These are phyloP conservation scores for Xerocomus potaroensis DNA, from an alignment of 768 basidiomycete species.

Conservation along the genomic window DNA sequence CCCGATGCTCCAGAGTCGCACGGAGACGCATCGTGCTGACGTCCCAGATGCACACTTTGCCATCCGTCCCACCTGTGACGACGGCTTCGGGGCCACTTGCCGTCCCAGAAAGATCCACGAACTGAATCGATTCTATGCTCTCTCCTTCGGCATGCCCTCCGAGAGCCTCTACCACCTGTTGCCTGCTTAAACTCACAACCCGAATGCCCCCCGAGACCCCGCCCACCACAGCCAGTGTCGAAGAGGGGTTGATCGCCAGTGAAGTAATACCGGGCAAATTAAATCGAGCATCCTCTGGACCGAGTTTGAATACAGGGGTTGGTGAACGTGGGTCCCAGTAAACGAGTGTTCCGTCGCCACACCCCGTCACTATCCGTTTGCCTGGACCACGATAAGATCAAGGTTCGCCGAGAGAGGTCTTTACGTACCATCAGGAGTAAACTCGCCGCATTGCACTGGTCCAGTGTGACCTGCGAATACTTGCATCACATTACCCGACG, in stretches of 20 bases:
- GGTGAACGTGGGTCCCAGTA: constrained; percentile 89
- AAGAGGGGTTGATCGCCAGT: constrained; percentile 78
- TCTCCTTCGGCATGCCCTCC: constrained; percentile 84
- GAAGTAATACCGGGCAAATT: constrained; percentile 81
- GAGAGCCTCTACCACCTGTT: constrained; percentile 72
- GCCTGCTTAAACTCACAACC: constrained; percentile 82
- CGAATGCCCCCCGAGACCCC: constrained; percentile 82
- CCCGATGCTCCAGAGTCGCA: constrained; percentile 77
- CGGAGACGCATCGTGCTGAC: constrained; percentile 80
- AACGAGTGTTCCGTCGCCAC: constrained; percentile 75
- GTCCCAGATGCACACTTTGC: constrained; percentile 95
- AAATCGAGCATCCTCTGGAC: constrained; percentile 66
- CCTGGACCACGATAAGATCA: constrained; percentile 39
- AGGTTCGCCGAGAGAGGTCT: background rate
- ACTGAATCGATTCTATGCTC: constrained; percentile 82
- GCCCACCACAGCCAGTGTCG: constrained; percentile 88
- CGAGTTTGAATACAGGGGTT: constrained; percentile 77
- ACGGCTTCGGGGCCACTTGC: constrained; percentile 52
- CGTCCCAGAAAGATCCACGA: constrained; percentile 69
- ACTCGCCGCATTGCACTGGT: constrained; percentile 80
- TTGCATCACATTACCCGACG: constrained; percentile 92
- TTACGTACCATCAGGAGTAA: constrained; percentile 78
- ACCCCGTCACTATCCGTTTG: constrained; percentile 86
- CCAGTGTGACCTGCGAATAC: constrained; percentile 91
- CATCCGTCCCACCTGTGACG: constrained; percentile 89